These are phyloP conservation scores for Blastobotrys chiropterorum DNA, from an alignment of 805 yeast species.

Conservation along the genomic window DNA sequence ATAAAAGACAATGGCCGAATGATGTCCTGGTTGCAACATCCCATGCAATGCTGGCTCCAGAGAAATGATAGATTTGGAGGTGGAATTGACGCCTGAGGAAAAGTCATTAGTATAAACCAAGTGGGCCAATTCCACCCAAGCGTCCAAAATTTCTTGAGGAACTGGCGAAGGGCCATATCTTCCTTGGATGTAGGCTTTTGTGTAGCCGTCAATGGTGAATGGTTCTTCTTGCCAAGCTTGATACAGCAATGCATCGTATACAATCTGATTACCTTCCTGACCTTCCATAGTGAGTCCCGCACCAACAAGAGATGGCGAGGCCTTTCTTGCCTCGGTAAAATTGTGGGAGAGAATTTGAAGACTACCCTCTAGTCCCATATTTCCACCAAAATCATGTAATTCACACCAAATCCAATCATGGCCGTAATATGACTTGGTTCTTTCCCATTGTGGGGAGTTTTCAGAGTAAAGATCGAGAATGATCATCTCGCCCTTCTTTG, in stretches of 20 bases:
- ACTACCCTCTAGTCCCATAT: constrained; percentile 14
- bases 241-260: constrained; percentile 10
- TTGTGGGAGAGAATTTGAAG: constrained; percentile 10
- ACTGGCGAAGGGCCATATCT: constrained; percentile 12
- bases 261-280: constrained; percentile 14
- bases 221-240: constrained; percentile 14
- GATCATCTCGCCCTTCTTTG: constrained; percentile 10
- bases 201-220: constrained; percentile 5
- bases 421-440: constrained; percentile 11
- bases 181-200: constrained; percentile 3
- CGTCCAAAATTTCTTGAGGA: constrained; percentile 1
- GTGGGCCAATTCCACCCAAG: constrained; percentile 10
- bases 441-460: constrained; percentile 11
- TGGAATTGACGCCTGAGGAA: constrained; percentile 7
- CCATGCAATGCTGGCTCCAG: constrained; percentile 10
- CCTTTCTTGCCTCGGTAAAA: constrained; percentile 9
- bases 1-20: constrained; percentile 9
- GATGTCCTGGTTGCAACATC: constrained; percentile 9
- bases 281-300: constrained; percentile 15
- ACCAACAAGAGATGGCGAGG: constrained; percentile 7
- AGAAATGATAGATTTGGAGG: constrained; percentile 8
- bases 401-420: constrained; percentile 16
- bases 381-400: constrained; percentile 14
- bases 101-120: constrained; percentile 13
- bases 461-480: constrained; percentile 14